These are phyloP conservation scores for Isoetes engelmannii DNA, from an alignment of 83 land plant genomes.

Conservation along the genomic window DNA sequence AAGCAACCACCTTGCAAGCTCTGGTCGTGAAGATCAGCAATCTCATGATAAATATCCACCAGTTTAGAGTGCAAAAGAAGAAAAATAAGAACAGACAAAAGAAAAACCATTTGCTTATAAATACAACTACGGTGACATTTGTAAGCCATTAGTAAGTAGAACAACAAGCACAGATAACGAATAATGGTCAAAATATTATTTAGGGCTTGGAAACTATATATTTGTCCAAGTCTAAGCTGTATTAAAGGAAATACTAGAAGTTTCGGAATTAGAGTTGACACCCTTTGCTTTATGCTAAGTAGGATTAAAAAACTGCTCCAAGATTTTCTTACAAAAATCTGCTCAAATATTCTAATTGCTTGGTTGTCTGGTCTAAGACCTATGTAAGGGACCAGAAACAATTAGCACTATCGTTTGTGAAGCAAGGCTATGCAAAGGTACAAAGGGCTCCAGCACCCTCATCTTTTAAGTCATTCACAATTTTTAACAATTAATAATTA, in stretches of 20 bases:
- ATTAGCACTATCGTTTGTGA: too few relatives aligned
- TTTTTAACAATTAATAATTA: too few relatives aligned
- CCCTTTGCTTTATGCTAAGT: constrained; percentile 15
- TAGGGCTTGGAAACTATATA: not conserved
- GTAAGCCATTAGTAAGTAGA: too few relatives aligned
- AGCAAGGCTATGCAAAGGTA: too few relatives aligned
- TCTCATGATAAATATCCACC: constrained; percentile 15
- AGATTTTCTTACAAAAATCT: constrained; percentile 10
- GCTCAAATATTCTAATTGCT: too few relatives aligned
- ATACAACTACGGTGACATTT: not conserved
- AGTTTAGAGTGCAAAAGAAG: constrained; percentile 13
- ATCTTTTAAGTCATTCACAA: too few relatives aligned
- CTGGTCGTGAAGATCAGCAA: constrained; percentile 24
- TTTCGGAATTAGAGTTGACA: not conserved
- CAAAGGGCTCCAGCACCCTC: too few relatives aligned
- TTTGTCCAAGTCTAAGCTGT: not conserved
- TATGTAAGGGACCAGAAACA: too few relatives aligned
- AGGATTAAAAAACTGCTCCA: constrained; percentile 16
- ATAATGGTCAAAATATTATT: not conserved
- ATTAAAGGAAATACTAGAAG: not conserved
- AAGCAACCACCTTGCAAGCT: constrained; percentile 11
- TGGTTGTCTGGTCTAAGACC: too few relatives aligned
- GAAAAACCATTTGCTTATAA: not conserved
- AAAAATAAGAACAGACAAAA: not conserved
- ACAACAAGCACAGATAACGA: not conserved